Evolutionary conservation across 768 basidiomycete species (phyloP).

Genomic region (Mycena rosella): DNA sequence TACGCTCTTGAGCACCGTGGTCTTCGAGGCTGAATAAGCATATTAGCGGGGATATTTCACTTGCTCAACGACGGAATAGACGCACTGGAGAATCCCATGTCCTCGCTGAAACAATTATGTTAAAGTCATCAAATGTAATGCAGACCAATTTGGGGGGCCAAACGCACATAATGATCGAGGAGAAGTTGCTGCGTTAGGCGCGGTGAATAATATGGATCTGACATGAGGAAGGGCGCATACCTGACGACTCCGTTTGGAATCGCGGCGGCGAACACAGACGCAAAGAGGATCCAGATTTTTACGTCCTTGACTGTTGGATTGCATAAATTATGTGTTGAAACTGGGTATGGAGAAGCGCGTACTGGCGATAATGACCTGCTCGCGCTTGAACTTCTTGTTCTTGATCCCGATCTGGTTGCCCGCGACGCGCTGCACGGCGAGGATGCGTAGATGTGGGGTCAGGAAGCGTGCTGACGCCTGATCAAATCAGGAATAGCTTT

Average conservation of each 20-base stretch:
- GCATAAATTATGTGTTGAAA: background rate
- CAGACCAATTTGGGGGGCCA: too few relatives aligned
- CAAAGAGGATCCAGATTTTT: constrained; percentile 38
- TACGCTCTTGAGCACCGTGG: constrained; percentile 39
- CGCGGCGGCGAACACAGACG: constrained; percentile 37
- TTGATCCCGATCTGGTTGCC: constrained; percentile 43
- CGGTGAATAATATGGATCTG: background rate
- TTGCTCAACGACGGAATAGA: background rate
- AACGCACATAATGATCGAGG: constrained; percentile 36
- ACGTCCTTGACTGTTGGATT: constrained; percentile 30
- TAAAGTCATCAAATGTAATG: too few relatives aligned
- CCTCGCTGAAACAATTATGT: constrained; percentile 27
- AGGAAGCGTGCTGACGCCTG: constrained; percentile 34
- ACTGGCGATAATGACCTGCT: constrained; percentile 33
- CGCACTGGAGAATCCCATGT: constrained; percentile 38
- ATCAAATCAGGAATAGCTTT: background rate
- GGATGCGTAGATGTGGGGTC: constrained; percentile 31
- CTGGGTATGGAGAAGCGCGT: background rate
- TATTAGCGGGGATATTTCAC: too few relatives aligned
- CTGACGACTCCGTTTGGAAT: constrained; percentile 40
- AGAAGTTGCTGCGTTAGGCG: constrained; percentile 30
- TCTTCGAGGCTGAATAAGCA: constrained; percentile 27
- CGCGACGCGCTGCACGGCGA: constrained; percentile 39
- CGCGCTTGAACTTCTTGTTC: constrained; percentile 40
- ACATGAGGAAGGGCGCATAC: background rate